phyloP scores from a whole-genome alignment of 352 stramenopile species.

The Thraustotheca clavata region DNA sequence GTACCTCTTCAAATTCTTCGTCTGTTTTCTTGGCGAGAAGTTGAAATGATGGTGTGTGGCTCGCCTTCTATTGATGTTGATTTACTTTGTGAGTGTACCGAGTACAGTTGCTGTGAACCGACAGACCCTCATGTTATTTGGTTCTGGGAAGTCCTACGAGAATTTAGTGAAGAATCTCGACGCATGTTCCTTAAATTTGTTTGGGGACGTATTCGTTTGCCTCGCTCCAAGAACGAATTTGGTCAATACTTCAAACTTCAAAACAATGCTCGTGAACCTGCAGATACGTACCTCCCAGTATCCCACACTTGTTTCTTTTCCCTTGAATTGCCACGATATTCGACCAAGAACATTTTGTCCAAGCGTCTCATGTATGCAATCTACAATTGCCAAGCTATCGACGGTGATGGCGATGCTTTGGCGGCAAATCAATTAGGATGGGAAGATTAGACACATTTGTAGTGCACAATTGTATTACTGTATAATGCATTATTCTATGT shows the following conservation, averaged over 20 bases:
- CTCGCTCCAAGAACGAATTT: constrained; percentile 70
- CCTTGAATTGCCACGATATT: constrained; percentile 92
- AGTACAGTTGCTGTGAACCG: constrained; percentile 75
- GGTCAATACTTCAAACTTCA: constrained; percentile 88
- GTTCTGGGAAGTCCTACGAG: constrained; percentile 75
- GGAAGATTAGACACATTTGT: constrained; percentile 47
- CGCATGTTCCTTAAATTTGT: constrained; percentile 85
- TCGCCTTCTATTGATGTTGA: constrained; percentile 70
- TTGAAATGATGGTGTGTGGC: constrained; percentile 81
- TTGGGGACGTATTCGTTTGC: constrained; percentile 86
- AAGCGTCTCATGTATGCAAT: constrained; percentile 87
- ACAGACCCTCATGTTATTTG: constrained; percentile 71
- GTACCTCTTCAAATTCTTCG: constrained; percentile 56
- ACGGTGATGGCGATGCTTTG: constrained; percentile 72
- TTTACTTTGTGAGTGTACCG: constrained; percentile 68
- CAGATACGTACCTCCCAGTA: constrained; percentile 89
- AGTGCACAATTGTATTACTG: too few relatives aligned
- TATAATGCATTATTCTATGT: too few relatives aligned
- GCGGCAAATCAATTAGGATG: constrained; percentile 66
- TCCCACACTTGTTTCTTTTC: constrained; percentile 98
- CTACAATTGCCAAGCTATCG: constrained; percentile 91
- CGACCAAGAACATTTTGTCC: constrained; percentile 54
- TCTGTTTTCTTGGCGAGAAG: constrained; percentile 73
- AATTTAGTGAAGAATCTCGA: constrained; percentile 70
- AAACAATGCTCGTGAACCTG: constrained; percentile 55